Percentiles rank a stretch among this genome's conserved stretches.
phyloP scores from a whole-genome alignment of 176 grass and related monocot genomes.

The Oryza glaberrima region DNA sequence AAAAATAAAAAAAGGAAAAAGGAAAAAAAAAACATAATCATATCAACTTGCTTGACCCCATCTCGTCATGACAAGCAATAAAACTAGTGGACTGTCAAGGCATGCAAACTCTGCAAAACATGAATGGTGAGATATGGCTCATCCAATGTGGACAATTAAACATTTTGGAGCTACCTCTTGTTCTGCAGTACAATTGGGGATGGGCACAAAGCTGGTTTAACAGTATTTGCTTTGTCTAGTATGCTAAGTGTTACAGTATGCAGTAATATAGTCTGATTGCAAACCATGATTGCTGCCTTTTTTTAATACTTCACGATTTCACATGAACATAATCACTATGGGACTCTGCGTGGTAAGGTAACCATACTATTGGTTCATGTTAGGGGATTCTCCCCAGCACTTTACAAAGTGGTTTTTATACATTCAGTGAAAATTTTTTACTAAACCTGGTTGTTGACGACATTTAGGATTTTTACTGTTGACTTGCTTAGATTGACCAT shows the following conservation, averaged over 20 bases:
- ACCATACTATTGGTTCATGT: neutral
- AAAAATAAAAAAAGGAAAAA: neutral
- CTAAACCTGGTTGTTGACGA: neutral
- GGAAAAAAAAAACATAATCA: neutral
- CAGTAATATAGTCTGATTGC: neutral
- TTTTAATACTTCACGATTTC: neutral
- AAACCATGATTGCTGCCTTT: conserved; percentile 24
- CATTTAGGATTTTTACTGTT: conserved; percentile 9
- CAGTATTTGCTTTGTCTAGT: too few species aligned
- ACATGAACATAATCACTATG: neutral
- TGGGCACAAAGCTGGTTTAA: neutral
- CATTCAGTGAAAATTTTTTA: neutral
- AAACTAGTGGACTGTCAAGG: neutral
- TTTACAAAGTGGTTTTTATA: neutral
- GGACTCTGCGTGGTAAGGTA: neutral
- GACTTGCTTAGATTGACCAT: neutral
- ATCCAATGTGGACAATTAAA: neutral
- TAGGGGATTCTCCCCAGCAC: neutral
- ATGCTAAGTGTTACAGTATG: neutral
- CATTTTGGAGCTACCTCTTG: conserved; percentile 16
- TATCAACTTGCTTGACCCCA: neutral
- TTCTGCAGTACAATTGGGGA: neutral
- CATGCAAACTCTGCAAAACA: conserved; percentile 9
- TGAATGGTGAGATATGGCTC: neutral
- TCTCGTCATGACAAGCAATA: neutral